Base-by-base conservation (phyloP, 225 moss, liverwort and hornwort species). In the Anthoceros angustus region DNA sequence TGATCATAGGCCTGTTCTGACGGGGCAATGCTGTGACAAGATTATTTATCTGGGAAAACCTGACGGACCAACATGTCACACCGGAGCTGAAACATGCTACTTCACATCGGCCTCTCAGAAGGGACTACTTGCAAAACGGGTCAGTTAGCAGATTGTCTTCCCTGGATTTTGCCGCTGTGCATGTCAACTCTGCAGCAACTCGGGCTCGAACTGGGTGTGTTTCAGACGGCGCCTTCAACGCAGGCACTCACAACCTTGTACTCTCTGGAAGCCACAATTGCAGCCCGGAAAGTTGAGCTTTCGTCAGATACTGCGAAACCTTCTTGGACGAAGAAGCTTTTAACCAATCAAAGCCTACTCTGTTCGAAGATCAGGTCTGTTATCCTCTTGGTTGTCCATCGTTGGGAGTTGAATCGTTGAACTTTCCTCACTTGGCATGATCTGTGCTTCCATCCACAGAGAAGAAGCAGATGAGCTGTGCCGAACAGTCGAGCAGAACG, bases 21-120 rank as follows among this genome's bases (percentile, higher is more conserved):
- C 60, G 25, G 24, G 40, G 68, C 74, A 73, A 73, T 79, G 67
- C 72, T 82, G 72, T 75, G 69, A 74, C 85, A 98, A 32, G 95
- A 84, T 99, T 48, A 80, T 99, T 75, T 99, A 99, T 67, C 45
- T 99, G 42, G 98, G 98, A 68, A 77, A 69, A 70, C 98, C 92
- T 69, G 87, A 92, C 77, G 98, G 98, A 70, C 98, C 98, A 11
- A 99, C 92, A 67, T 99, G 98, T 74, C 98, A 99, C 76, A 99
- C 98, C 67, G 98, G 98, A 76, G 89, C 92, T 21, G 92, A 84
- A 75, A 99, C 98, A 42, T 99, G 98, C 73, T 99, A 83, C 66
- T 89, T 74, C 72, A 89, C 87, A 63, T 86, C 92, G 67, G 92
- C 87, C 18, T 70, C 79, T 55, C n/a, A 55, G 23, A 55, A 23